Percentiles rank a stretch among this genome's conserved stretches.
These are phyloP conservation scores for Ophiosphaerella herpotricha DNA, from an alignment of 2,329 filamentous ascomycete genomes.

Conservation along the genomic window DNA sequence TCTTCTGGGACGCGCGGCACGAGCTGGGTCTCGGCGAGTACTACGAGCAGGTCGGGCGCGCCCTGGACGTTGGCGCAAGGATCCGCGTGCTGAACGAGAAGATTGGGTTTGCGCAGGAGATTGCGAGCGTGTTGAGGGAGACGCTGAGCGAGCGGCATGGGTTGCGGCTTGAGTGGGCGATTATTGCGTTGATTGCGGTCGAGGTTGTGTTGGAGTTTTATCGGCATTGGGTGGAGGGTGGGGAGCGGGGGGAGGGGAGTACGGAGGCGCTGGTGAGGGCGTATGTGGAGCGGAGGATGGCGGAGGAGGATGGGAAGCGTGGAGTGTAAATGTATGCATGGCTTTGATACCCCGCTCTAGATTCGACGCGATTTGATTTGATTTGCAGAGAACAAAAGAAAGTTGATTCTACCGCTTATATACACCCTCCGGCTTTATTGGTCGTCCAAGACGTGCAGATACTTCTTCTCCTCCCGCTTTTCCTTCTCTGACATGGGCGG, in stretches of 20 bases:
- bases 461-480: slow-evolving; percentile 94
- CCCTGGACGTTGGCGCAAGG: slow-evolving; percentile 86
- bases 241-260: slow-evolving; percentile 50
- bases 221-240: slow-evolving; percentile 68
- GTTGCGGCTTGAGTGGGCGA: slow-evolving; percentile 88
- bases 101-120: slow-evolving; percentile 97
- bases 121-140: slow-evolving; percentile 85
- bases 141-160: slow-evolving; percentile 89
- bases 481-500: slow-evolving; percentile 94
- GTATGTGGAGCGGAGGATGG: slow-evolving; percentile 36
- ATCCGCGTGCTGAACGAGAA: slow-evolving; percentile 94
- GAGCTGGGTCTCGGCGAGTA: slow-evolving; percentile 91
- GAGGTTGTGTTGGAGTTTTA: slow-evolving; percentile 89
- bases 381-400: slow-evolving; percentile 15
- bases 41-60: slow-evolving; percentile 89
- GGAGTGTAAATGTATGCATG: background rate
- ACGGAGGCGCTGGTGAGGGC: slow-evolving; percentile 47
- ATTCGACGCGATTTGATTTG: background rate
- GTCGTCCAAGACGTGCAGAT: slow-evolving; percentile 74
- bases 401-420: slow-evolving; percentile 26
- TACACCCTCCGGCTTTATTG: slow-evolving; percentile 28
- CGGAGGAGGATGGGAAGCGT: slow-evolving; percentile 5
- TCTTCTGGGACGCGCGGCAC: slow-evolving; percentile 93
- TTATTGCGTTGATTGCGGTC: slow-evolving; percentile 89
- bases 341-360: slow-evolving; percentile 29